Conservation (phyloP, 768 basidiomycete genomes). For the Amanita thiersii region DNA sequence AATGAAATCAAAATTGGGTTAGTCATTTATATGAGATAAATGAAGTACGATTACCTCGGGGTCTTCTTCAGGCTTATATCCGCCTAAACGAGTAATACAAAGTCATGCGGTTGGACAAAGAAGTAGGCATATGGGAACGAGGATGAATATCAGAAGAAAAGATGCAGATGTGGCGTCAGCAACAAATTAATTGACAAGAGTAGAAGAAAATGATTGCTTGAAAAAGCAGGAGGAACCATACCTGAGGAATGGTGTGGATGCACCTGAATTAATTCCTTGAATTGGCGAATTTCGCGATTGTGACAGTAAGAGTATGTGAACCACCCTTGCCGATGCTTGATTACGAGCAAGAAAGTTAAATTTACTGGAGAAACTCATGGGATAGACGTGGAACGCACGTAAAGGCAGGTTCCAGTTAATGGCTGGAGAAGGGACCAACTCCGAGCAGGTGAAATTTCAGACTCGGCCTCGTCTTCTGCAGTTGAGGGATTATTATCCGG, state of each 20-base stretch:
- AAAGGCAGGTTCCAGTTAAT: conserved; percentile 73
- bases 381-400: conserved; percentile 47
- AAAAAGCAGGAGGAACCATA: not conserved
- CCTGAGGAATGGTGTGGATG: conserved; percentile 39
- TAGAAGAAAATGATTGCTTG: not conserved
- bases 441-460: conserved; percentile 59
- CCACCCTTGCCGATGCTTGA: conserved; percentile 82
- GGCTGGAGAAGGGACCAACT: conserved; percentile 82
- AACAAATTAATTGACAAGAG: not conserved
- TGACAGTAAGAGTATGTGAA: conserved; percentile 98
- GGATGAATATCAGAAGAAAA: conserved; percentile 5
- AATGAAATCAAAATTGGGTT: conserved; percentile 16
- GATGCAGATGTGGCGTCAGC: not conserved
- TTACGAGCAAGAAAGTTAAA: conserved; percentile 23
- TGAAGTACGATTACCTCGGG: conserved; percentile 48
- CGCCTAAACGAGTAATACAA: conserved; percentile 36
- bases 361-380: conserved; percentile 17
- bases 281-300: conserved; percentile 91
- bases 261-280: conserved; percentile 70
- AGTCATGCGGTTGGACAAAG: conserved; percentile 1
- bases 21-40: conserved; percentile 16
- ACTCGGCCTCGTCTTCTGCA: conserved; percentile 44
- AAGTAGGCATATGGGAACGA: not conserved
- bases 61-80: conserved; percentile 80
- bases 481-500: conserved; percentile 34